Base-by-base conservation (phyloP, 208 protist species). In the Balamuthia mandrillaris region DNA sequence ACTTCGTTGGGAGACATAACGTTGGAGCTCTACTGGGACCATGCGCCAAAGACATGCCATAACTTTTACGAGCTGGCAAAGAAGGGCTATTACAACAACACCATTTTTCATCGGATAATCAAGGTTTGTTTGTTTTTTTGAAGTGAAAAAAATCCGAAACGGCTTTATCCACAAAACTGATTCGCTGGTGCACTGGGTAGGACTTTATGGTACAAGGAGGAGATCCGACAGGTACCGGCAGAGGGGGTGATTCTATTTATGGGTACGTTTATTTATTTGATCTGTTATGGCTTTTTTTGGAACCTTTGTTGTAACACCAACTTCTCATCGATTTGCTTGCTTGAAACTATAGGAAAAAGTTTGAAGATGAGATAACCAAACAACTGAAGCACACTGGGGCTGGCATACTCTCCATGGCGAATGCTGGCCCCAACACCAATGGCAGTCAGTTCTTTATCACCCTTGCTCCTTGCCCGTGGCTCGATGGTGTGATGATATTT, bases 361-460 rank as follows among this genome's bases (percentile, higher is more conserved):
- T 98, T 86, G 88, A 89, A n/a, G 96, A 98, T 87, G 97, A 98
- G 92, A 97, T 96, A 78, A 98, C 98, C 86, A 94, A 94, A 33
- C 18, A 14, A 14, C 94, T 96, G 29, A 98, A 97, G 91, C 93
- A 95, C 86, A 88, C 81, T 14, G 86, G 84, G 37, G 70, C 60
- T 35, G 96, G 97, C 65, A 93, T 95, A 44, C 94, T 99, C 2
- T 99, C 97, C 12, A 99, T 99, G 98, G 98, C 98, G 27, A 83
- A 83, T 44, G 10, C 16, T 83, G 54, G 77, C 56, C 45, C 77
- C 37, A 18, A 52, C 29, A n/a, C 90, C 14, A 91, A 92, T 42
- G 90, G 84, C 39, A 81, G 52, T 29, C 82, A 92, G 27, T 92
- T 91, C 60, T 92, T 90, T 82, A 84, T 91, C 45, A 89, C 90